These are phyloP conservation scores for Ophioceras dolichostomum DNA, from an alignment of 2,329 filamentous ascomycete genomes.

Conservation along the genomic window DNA sequence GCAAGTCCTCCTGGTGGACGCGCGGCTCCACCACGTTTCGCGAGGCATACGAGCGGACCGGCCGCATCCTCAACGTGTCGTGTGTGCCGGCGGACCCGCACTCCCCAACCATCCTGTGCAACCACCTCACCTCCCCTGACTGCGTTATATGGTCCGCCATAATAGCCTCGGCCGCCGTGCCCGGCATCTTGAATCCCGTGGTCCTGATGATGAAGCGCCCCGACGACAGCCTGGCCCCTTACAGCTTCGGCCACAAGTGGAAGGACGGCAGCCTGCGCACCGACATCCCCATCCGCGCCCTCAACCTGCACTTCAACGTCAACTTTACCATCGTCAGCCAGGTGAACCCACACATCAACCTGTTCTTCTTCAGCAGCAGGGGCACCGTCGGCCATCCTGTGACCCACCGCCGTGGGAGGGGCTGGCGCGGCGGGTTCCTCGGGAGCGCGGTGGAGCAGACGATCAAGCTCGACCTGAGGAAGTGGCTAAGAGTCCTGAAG, in stretches of 20 bases:
- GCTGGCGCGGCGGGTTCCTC: slow-evolving; percentile 92
- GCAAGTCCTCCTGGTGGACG: slow-evolving; percentile 77
- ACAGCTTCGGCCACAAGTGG: slow-evolving; percentile 98
- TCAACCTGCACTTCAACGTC: slow-evolving; percentile 96
- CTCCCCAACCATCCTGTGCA: slow-evolving; percentile 81
- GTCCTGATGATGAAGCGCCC: slow-evolving; percentile 83
- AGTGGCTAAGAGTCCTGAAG: slow-evolving; percentile 91
- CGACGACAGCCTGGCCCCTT: slow-evolving; percentile 69
- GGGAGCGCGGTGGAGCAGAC: slow-evolving; percentile 89
- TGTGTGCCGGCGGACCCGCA: slow-evolving; percentile 95
- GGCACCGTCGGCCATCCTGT: slow-evolving; percentile 88
- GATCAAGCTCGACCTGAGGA: slow-evolving; percentile 90
- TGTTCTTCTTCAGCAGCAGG: slow-evolving; percentile 96
- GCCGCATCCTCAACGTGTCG: slow-evolving; percentile 87
- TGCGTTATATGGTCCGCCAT: slow-evolving; percentile 98
- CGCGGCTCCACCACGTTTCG: slow-evolving; percentile 85
- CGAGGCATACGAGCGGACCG: slow-evolving; percentile 88
- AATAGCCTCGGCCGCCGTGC: slow-evolving; percentile 86
- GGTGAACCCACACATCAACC: slow-evolving; percentile 95
- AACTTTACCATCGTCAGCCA: slow-evolving; percentile 85
- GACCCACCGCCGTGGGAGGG: slow-evolving; percentile 82
- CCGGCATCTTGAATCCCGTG: slow-evolving; percentile 88
- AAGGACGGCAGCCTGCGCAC: slow-evolving; percentile 92
- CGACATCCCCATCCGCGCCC: slow-evolving; percentile 85
- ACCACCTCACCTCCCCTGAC: slow-evolving; percentile 89